Evolutionary conservation across 257 asterid genomes (phyloP), one percentile per base, ranked within the genome.

Genomic region (Knoxia roxburghii): DNA sequence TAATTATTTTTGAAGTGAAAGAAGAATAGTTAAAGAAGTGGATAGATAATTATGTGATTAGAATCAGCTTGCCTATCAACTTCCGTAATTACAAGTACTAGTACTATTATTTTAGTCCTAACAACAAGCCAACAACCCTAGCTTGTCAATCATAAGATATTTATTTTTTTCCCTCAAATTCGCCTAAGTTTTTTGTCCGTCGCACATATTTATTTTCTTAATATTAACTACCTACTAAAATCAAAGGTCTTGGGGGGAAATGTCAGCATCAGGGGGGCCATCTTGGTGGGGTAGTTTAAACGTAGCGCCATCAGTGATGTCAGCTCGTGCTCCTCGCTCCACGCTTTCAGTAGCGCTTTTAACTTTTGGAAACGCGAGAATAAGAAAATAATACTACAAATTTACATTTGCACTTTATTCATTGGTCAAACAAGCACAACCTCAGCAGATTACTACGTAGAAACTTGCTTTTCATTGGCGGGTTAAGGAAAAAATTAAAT

Each of bases 241-340:
- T 7, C 12, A 4, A 59, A 35, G 9, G 23, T 5, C n/a, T n/a
- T 32, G 49, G 11, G 49, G 11, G 11, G 4, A 65, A 21, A 26
- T 21, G 50, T 37, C 17, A 52, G 20, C 23, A 65, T 65, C 68
- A 55, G 0, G 41, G 69, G 29, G n/a, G 40, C 30, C 20, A 53
- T 56, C 39, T 56, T 65, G 33, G 41, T 2, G 70, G 70, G 20
- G 70, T 66, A 3, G 70, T 35, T 66, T 2, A 33, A 33, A 65
- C 50, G 61, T 52, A 66, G 9, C 60, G 21, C 32, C 55, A 65
- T 21, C 33, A 12, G 27, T 65, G 69, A 30, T 30, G 46, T 49
- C 27, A 65, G 32, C 46, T 48, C 39, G 37, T 64, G 40, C 56
- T 6, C 20, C 18, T 21, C 39, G 20, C 41, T 37, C 41, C 41